phyloP scores from a whole-genome alignment of 2,329 filamentous ascomycete genomes.

The Fusarium setosum region DNA sequence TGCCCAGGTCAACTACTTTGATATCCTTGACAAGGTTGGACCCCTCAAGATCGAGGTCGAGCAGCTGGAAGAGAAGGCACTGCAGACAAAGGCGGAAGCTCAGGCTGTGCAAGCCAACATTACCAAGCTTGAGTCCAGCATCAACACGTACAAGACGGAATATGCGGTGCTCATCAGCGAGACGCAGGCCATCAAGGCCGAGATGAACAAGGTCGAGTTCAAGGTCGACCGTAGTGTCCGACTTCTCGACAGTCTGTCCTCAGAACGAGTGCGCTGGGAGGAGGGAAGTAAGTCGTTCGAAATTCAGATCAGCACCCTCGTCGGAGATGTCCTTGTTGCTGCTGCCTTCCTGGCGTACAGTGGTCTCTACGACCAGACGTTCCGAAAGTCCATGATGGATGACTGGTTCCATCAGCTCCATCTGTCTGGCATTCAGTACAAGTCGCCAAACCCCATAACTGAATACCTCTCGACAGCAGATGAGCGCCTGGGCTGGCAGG shows the following conservation, averaged over 20 bases:
- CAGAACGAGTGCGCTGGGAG: constrained; percentile 94
- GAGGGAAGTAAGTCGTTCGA: constrained; percentile 98
- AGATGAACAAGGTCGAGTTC: constrained; percentile 96
- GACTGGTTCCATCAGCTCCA: constrained; percentile 96
- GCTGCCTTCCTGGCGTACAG: constrained; percentile 97
- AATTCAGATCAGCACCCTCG: constrained; percentile 95
- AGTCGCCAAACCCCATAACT: constrained; percentile 92
- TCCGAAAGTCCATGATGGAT: constrained; percentile 96
- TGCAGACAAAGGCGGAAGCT: constrained; percentile 93
- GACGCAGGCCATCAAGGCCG: constrained; percentile 95
- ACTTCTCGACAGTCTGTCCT: constrained; percentile 93
- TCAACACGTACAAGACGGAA: constrained; percentile 94
- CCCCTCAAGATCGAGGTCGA: constrained; percentile 91
- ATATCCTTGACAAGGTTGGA: constrained; percentile 93
- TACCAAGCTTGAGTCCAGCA: constrained; percentile 84
- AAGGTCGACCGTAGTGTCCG: constrained; percentile 98
- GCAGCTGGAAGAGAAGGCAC: constrained; percentile 85
- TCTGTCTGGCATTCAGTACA: constrained; percentile 92
- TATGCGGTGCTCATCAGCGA: constrained; percentile 97
- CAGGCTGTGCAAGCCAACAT: constrained; percentile 93
- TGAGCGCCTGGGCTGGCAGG: constrained; percentile 94
- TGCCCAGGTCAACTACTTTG: constrained; percentile 97
- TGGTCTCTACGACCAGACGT: constrained; percentile 97
- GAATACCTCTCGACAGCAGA: constrained; percentile 98
- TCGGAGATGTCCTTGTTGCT: constrained; percentile 95